Base-by-base conservation (phyloP, 768 basidiomycete genomes). In the Psilocybe cubensis region DNA sequence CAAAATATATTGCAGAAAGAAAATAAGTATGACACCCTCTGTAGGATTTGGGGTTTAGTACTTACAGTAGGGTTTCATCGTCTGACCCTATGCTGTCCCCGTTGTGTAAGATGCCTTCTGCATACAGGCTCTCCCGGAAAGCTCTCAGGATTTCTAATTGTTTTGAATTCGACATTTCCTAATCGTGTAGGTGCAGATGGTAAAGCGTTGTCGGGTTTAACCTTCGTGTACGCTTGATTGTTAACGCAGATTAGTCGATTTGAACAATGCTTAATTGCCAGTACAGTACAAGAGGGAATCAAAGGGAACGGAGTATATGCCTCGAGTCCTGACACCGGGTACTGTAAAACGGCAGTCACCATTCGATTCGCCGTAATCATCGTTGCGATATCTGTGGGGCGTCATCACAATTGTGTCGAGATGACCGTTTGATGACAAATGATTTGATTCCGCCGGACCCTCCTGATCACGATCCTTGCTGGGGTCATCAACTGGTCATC, bases 81-180 rank as follows among this genome's bases (percentile, higher is more conserved):
- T 77, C 85, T 2, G 86, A 83, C 11, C 86, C 87, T 38, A 89
- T 80, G 3, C 80, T 77, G 62, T 87, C 84, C 0, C 84, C 85
- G 25, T 86, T 81, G 48, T 79, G 79, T 42, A 90, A 59, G 41
- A 86, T 77, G 21, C 73, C 83, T 55, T 88, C 85, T 1, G 72
- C 67, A 27, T 78, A 78, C 10, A 88, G 63, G 33, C 83, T 74
- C 55, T 79, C 64, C 31, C 86, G 81, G 64, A 91, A 87, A 25
- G 71, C 64, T 27, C 72, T 63, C 50, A 89, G 72, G 2, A 74
- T 72, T 27, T 82, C 76, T 25, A 63, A 60, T 43, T 74, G 69
- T 10, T 57, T 59, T 28, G 18, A 11, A 42, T 42, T 31, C 24
- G 52, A 21, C 50, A 52, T 52, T 33, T 38, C n/a, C 28, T 9